Evolutionary conservation across 2,329 filamentous ascomycete genomes (phyloP).

Genomic region (Periconia sp.): DNA sequence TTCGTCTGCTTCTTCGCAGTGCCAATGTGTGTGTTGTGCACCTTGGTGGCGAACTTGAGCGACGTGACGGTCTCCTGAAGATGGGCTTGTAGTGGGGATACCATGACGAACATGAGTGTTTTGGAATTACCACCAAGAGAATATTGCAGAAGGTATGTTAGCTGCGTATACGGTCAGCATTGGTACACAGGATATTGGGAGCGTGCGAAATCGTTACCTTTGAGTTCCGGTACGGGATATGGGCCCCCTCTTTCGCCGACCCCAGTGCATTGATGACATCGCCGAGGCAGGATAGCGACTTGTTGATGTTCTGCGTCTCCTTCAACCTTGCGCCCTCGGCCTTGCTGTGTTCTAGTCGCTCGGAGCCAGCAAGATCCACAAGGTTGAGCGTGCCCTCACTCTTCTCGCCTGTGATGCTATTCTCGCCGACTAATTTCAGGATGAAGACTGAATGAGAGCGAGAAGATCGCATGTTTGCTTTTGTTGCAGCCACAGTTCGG

Average conservation of each 20-base stretch:
- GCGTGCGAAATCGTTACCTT: slow-evolving; percentile 63
- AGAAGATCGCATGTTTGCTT: slow-evolving; percentile 92
- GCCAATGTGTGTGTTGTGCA: slow-evolving; percentile 90
- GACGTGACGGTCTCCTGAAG: slow-evolving; percentile 92
- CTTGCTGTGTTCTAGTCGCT: slow-evolving; percentile 85
- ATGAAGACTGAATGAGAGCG: slow-evolving; percentile 97
- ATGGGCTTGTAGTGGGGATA: slow-evolving; percentile 88
- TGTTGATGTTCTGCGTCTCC: slow-evolving; percentile 98
- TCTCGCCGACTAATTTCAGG: slow-evolving; percentile 70
- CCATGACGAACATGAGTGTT: slow-evolving; percentile 99
- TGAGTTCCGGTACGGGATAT: slow-evolving; percentile 94
- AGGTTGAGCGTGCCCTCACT: slow-evolving; percentile 95
- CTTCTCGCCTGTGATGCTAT: slow-evolving; percentile 76
- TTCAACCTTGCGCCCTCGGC: slow-evolving; percentile 86
- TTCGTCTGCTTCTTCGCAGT: slow-evolving; percentile 80
- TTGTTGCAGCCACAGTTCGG: slow-evolving; percentile 93
- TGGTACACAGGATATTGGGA: neutral
- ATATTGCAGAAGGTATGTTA: slow-evolving; percentile 94
- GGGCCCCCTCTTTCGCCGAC: slow-evolving; percentile 74
- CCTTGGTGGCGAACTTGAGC: slow-evolving; percentile 94
- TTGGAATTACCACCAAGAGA: slow-evolving; percentile 94
- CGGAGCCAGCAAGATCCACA: slow-evolving; percentile 92
- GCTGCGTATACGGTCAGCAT: slow-evolving; percentile 48
- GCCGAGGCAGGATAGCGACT: slow-evolving; percentile 86
- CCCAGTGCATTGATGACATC: slow-evolving; percentile 96